These are phyloP conservation scores for Penicillium sp. DNA, from an alignment of 2,329 filamentous ascomycete genomes.

Conservation along the genomic window DNA sequence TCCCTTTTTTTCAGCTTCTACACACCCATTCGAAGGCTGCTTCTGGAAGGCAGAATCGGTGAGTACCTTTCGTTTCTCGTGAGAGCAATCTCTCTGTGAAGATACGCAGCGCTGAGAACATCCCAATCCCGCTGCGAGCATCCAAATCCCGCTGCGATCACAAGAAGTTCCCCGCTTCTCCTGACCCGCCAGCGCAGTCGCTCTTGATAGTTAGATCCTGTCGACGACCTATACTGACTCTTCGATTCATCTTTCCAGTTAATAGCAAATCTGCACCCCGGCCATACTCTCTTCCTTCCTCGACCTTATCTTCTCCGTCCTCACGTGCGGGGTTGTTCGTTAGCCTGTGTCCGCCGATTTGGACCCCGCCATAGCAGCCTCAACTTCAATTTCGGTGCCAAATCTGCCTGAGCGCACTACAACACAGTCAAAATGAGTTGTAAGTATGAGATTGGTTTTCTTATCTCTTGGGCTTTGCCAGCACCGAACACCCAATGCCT, in stretches of 20 bases:
- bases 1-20: background rate
- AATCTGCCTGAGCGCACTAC: slow-evolving; percentile 1
- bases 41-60: slow-evolving; percentile 14
- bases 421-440: slow-evolving; percentile 30
- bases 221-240: background rate
- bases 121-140: too few relatives aligned
- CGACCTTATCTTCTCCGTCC: slow-evolving; percentile 19
- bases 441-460: slow-evolving; percentile 23
- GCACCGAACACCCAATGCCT: slow-evolving; percentile 1
- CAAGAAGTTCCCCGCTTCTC: slow-evolving; percentile 12
- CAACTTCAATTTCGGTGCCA: slow-evolving; percentile 11
- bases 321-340: slow-evolving; percentile 32
- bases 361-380: slow-evolving; percentile 26
- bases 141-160: slow-evolving; percentile 2
- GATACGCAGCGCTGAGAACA: background rate
- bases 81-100: background rate
- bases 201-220: background rate
- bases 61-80: background rate
- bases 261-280: background rate
- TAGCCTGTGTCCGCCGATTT: slow-evolving; percentile 19
- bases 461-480: background rate
- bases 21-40: background rate
- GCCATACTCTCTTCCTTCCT: background rate
- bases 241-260: slow-evolving; percentile 3
- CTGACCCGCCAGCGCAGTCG: background rate